phyloP scores from a whole-genome alignment of 176 grass and related monocot species.

The Puccinellia tenuiflora region DNA sequence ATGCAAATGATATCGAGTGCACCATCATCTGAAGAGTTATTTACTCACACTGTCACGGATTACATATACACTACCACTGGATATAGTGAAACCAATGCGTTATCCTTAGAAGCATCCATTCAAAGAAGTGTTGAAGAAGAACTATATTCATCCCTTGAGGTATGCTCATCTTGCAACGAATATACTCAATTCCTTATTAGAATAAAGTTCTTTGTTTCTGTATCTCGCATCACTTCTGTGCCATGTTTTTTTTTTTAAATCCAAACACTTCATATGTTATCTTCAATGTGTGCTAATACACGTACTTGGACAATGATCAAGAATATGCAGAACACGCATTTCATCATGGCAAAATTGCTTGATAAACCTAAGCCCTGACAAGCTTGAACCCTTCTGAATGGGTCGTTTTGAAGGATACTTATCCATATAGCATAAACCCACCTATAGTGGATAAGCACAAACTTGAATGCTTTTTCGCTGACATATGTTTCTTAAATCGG shows the following conservation, averaged over 20 bases:
- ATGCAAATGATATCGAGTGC: conserved; percentile 61
- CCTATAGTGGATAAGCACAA: neutral
- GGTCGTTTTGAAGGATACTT: neutral
- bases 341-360: neutral
- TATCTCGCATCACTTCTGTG: neutral
- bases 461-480: neutral
- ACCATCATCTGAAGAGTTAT: conserved; percentile 45
- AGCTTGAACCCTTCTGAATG: neutral
- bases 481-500: neutral
- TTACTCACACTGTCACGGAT: conserved; percentile 38
- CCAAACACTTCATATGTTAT: neutral
- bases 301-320: conserved; percentile 7
- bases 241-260: conserved; percentile 20
- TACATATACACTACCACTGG: conserved; percentile 67
- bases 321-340: neutral
- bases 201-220: neutral
- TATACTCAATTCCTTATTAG: neutral
- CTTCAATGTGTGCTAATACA: conserved; percentile 17
- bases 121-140: conserved; percentile 83
- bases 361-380: neutral
- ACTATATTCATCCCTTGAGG: conserved; percentile 85
- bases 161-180: conserved; percentile 34
- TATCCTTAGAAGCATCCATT: conserved; percentile 87
- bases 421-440: conserved; percentile 8
- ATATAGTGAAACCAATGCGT: conserved; percentile 51